phyloP scores from a whole-genome alignment of 352 stramenopile species.

The Albugo laibachii region DNA sequence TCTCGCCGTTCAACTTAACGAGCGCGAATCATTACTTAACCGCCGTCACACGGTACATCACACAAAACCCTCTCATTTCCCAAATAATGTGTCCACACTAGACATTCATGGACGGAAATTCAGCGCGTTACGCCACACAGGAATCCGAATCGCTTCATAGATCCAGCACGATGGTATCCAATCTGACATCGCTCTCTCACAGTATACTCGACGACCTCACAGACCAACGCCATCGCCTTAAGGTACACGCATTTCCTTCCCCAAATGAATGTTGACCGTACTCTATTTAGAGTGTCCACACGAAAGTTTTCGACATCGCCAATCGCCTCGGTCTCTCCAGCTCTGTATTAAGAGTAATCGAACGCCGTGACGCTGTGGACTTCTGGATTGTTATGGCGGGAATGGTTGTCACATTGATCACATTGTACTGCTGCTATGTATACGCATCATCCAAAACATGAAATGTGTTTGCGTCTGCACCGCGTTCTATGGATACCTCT shows the following conservation, averaged over 20 bases:
- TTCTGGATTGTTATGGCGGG: slow-evolving; percentile 70
- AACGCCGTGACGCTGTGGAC: slow-evolving; percentile 59
- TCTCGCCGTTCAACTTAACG: slow-evolving; percentile 37
- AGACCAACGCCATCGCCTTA: slow-evolving; percentile 44
- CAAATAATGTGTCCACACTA: slow-evolving; percentile 1
- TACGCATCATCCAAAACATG: slow-evolving; percentile 12
- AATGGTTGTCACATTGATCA: slow-evolving; percentile 67
- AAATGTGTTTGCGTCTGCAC: neutral
- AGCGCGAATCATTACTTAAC: slow-evolving; percentile 56
- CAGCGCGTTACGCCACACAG: slow-evolving; percentile 48
- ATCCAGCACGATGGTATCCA: slow-evolving; percentile 63
- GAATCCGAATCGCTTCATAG: slow-evolving; percentile 60
- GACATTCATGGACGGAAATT: slow-evolving; percentile 47
- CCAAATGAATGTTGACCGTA: neutral
- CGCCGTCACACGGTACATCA: slow-evolving; percentile 21
- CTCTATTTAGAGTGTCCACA: slow-evolving; percentile 32
- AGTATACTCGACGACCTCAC: slow-evolving; percentile 52
- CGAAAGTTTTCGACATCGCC: slow-evolving; percentile 65
- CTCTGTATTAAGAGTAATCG: slow-evolving; percentile 63
- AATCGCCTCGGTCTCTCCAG: slow-evolving; percentile 67
- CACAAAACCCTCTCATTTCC: neutral
- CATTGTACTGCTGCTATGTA: slow-evolving; percentile 52
- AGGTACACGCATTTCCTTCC: slow-evolving; percentile 12
- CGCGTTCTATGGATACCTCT: neutral
- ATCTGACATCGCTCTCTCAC: slow-evolving; percentile 48